A percentile compares a stretch with the other conserved stretches of the same genome.
phyloP scores from a whole-genome alignment of 805 yeast genomes.

The Candida jianshihensis region DNA sequence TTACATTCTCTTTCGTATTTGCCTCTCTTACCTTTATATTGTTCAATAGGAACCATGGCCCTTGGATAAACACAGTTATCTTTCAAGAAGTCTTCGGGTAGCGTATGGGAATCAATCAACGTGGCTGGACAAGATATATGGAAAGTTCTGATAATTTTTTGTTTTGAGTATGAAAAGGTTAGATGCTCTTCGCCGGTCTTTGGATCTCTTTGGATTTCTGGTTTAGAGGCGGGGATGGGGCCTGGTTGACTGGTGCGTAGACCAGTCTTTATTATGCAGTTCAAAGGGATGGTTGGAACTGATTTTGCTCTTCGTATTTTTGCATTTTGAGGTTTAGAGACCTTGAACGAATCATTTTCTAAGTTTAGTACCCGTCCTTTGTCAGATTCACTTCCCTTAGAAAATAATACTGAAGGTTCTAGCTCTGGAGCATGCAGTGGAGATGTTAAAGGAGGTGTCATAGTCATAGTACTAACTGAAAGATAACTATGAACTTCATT shows the following conservation, averaged over 20 bases:
- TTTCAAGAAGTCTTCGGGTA: slow-evolving; percentile 26
- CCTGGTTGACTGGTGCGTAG: slow-evolving; percentile 26
- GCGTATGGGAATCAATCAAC: slow-evolving; percentile 6
- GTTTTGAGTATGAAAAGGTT: slow-evolving; percentile 25
- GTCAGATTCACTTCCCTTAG: no score
- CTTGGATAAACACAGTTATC: slow-evolving; percentile 42
- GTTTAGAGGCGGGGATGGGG: slow-evolving; percentile 27
- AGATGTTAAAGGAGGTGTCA: no score
- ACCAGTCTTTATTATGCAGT: slow-evolving; percentile 1
- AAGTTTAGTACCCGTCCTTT: no score
- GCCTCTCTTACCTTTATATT: slow-evolving; percentile 38
- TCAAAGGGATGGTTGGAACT: slow-evolving; percentile 7
- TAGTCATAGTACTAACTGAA: no score
- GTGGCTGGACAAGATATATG: slow-evolving; percentile 17
- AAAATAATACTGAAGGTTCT: no score
- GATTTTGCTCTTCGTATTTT: slow-evolving; percentile 7
- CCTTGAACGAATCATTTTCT: no score
- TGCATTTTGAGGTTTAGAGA: no score
- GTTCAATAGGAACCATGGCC: slow-evolving; percentile 36
- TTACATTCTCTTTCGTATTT: slow-evolving; percentile 42
- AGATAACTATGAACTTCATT: no score
- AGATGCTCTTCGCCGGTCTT: slow-evolving; percentile 24
- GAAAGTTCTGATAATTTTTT: slow-evolving; percentile 23
- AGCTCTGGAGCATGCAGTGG: no score
- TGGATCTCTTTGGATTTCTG: slow-evolving; percentile 17